Evolutionary conservation across 1,139 yeast genomes (phyloP), one percentile per base, ranked within the genome.

Genomic region (Scheffersomyces stambukii): DNA sequence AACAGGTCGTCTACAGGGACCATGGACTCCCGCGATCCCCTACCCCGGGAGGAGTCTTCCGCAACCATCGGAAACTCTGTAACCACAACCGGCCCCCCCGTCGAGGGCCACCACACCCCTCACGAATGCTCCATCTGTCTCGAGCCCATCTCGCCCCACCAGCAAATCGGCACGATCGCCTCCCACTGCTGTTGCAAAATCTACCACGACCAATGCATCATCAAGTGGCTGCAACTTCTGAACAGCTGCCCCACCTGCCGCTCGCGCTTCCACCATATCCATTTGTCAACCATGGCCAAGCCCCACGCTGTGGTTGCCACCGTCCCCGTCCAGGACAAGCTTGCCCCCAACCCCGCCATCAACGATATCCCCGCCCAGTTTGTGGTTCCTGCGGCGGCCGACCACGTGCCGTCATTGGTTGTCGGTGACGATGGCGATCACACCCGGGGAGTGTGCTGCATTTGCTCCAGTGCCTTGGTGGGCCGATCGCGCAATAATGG

Each of bases 171-270:
- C 0, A 41, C 54, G n/a, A 48, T 71, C 6, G 52, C 32, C 6
- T 14, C 29, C 4, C n/a, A n/a, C n/a, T 42, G 46, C 24, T 72
- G 77, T 42, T 43, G 43, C 19, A 74, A 68, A 40, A 43, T 43
- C 29, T 73, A 71, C 41, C 80, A 74, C 41, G 60, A 62, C 6
- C 42, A 50, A 13, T 74, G 80, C 38, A 54, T 73, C 15, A 33
- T 50, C 9, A 57, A 56, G 21, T 74, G 80, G 80, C 50, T 69
- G n/a, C 43, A 52, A 16, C 60, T 62, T 25, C 67, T 77, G 21
- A 71, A 70, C 45, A 60, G 68, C 25, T 74, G 79, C 41, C 78
- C 78, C 3, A 70, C 71, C 2, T 74, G 79, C 45, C 64, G 78
- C 15, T 45, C 49, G 25, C 44, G 49, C 13, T 67, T 52, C 42